These are phyloP conservation scores for Abrus precatorius DNA, from an alignment of 306 rosid species.

Conservation along the genomic window DNA sequence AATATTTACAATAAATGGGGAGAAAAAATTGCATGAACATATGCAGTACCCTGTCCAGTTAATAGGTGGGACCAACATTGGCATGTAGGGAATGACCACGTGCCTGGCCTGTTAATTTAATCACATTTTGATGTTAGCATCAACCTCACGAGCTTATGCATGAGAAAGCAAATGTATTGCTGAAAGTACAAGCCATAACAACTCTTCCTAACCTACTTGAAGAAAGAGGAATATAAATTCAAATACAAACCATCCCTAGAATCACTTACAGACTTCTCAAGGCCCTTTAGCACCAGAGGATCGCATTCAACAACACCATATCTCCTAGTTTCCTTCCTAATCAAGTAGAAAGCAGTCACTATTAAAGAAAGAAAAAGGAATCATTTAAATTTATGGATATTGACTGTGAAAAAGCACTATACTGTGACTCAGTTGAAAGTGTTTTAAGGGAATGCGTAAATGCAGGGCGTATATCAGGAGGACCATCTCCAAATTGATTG, in stretches of 20 bases:
- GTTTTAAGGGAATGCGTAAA: constrained; percentile 74
- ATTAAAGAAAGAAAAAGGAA: constrained; percentile 18
- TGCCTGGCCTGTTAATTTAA: constrained; percentile 83
- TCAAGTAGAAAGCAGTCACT: constrained; percentile 42
- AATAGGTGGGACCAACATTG: constrained; percentile 93
- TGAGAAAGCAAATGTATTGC: constrained; percentile 21
- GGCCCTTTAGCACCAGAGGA: constrained; percentile 75
- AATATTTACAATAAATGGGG: constrained; percentile 7
- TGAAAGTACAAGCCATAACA: constrained; percentile 28
- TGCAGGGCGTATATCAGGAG: constrained; percentile 92
- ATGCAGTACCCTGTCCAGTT: constrained; percentile 85
- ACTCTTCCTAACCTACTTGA: constrained; percentile 28
- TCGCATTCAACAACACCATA: constrained; percentile 94
- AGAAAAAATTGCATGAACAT: background rate
- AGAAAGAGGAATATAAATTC: constrained; percentile 19
- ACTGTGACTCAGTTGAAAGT: constrained; percentile 66
- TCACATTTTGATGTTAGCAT: constrained; percentile 41
- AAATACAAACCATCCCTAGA: constrained; percentile 21
- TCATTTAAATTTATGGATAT: constrained; percentile 26
- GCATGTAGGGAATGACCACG: constrained; percentile 98
- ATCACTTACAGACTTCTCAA: constrained; percentile 86
- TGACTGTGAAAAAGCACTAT: constrained; percentile 37
- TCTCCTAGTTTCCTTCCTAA: constrained; percentile 78
- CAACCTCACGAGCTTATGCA: constrained; percentile 37
- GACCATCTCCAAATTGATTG: constrained; percentile 73